Evolutionary conservation across 2,329 filamentous ascomycete species (phyloP).

Genomic region (Colletotrichum abscissum): DNA sequence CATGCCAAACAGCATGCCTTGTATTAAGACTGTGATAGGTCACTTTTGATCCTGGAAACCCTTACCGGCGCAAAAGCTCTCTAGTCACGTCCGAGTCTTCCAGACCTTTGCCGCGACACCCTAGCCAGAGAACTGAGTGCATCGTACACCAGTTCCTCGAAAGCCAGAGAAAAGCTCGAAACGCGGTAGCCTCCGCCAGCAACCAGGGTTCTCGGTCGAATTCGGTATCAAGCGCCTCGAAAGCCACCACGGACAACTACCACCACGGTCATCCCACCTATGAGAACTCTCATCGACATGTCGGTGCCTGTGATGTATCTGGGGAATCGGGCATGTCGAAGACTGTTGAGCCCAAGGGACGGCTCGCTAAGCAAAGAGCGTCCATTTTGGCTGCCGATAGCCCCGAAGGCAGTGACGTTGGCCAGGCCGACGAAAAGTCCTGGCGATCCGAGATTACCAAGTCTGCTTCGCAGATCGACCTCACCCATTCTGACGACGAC

Average conservation of each 20-base stretch:
- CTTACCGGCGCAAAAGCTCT: slow-evolving; percentile 74
- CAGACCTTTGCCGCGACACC: slow-evolving; percentile 47
- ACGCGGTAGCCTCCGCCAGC: slow-evolving; percentile 38
- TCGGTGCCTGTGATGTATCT: slow-evolving; percentile 39
- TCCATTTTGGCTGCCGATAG: slow-evolving; percentile 66
- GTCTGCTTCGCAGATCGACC: slow-evolving; percentile 53
- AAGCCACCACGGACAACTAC: slow-evolving; percentile 24
- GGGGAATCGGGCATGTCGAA: slow-evolving; percentile 43
- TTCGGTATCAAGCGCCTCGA: slow-evolving; percentile 27
- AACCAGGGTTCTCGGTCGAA: slow-evolving; percentile 39
- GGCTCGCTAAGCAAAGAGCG: slow-evolving; percentile 72
- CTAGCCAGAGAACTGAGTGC: slow-evolving; percentile 63
- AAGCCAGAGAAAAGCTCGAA: slow-evolving; percentile 56
- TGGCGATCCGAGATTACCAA: slow-evolving; percentile 64
- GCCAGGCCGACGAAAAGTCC: slow-evolving; percentile 67
- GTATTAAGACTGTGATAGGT: slow-evolving; percentile 54
- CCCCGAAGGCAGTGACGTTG: slow-evolving; percentile 54
- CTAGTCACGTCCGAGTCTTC: slow-evolving; percentile 64
- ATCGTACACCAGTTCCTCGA: slow-evolving; percentile 75
- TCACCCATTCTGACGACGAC: slow-evolving; percentile 44
- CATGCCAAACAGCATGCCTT: neutral
- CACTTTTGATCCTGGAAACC: slow-evolving; percentile 70
- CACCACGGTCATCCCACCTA: slow-evolving; percentile 45
- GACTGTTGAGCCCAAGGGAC: slow-evolving; percentile 49
- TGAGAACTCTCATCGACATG: slow-evolving; percentile 33